Conservation (phyloP, 2,329 filamentous ascomycete genomes). For the Talaromyces atroroseus region DNA sequence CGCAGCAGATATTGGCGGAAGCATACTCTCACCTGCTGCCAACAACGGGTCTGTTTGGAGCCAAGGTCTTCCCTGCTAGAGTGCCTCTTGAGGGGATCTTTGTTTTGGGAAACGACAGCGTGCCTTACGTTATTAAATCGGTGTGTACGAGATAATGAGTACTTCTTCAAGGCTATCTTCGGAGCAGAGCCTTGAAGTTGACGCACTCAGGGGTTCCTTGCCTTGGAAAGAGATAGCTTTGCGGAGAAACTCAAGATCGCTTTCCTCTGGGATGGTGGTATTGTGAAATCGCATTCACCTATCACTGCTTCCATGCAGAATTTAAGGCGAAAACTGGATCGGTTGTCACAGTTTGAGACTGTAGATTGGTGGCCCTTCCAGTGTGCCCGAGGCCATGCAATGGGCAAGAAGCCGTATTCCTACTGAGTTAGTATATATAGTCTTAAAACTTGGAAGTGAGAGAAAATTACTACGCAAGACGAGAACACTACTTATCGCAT, state of each 20-base stretch:
- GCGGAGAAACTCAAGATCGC: slow-evolving; percentile 49
- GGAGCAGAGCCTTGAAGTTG: slow-evolving; percentile 23
- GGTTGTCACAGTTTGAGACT: not conserved
- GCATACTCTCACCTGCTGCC: slow-evolving; percentile 39
- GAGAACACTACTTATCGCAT: not conserved
- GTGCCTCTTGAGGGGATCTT: slow-evolving; percentile 38
- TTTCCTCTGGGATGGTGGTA: slow-evolving; percentile 57
- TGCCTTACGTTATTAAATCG: slow-evolving; percentile 30
- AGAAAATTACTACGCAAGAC: not conserved
- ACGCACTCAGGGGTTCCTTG: slow-evolving; percentile 31
- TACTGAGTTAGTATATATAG: not conserved
- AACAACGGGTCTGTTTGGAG: slow-evolving; percentile 43
- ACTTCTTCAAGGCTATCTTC: slow-evolving; percentile 28
- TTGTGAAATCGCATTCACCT: slow-evolving; percentile 59
- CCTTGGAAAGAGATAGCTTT: slow-evolving; percentile 25
- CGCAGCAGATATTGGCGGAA: slow-evolving; percentile 43
- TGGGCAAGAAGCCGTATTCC: not conserved
- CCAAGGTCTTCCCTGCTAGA: slow-evolving; percentile 40
- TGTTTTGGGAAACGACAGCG: slow-evolving; percentile 39
- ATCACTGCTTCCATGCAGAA: slow-evolving; percentile 51
- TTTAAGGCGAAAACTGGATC: slow-evolving; percentile 28
- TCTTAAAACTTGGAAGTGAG: not conserved
- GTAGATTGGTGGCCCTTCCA: not conserved
- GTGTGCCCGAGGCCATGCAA: not conserved
- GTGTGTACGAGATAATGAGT: slow-evolving; percentile 20